phyloP scores from a whole-genome alignment of 345 rosid genomes.

The Isatis tinctoria region DNA sequence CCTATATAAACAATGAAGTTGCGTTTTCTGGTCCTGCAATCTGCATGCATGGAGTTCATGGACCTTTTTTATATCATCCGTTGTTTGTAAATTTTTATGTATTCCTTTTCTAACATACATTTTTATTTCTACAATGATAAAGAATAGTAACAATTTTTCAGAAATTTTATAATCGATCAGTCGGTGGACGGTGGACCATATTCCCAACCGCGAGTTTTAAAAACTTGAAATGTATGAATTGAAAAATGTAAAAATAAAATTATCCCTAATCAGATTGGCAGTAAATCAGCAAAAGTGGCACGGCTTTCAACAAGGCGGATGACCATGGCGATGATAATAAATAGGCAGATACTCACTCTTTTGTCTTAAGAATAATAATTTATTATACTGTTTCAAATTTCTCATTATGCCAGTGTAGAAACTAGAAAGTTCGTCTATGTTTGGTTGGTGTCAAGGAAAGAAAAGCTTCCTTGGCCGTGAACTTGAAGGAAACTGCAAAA shows the following conservation, averaged over 20 bases:
- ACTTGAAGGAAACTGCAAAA: slow-evolving; percentile 17
- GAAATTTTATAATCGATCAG: neutral
- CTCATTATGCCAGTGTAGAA: neutral
- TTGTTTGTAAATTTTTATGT: neutral
- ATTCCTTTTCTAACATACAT: too few relatives aligned
- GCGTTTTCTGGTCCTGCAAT: neutral
- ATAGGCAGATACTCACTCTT: neutral
- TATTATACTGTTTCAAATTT: neutral
- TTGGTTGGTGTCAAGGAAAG: neutral
- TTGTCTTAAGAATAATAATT: neutral
- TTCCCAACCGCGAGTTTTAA: neutral
- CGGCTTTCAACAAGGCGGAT: slow-evolving; percentile 12
- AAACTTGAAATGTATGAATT: neutral
- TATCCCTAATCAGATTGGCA: slow-evolving; percentile 7
- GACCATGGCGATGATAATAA: neutral
- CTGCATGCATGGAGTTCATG: neutral
- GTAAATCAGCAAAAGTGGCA: slow-evolving; percentile 23
- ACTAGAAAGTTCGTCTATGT: neutral
- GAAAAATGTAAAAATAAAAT: neutral
- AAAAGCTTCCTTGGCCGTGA: neutral
- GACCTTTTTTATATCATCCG: neutral
- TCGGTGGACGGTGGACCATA: slow-evolving; percentile 17
- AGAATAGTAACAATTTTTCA: neutral
- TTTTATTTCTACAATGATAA: neutral
- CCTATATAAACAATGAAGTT: neutral